Evolutionary conservation across 108 stramenopile genomes (phyloP).

Genomic region (Nitzschia sp.): DNA sequence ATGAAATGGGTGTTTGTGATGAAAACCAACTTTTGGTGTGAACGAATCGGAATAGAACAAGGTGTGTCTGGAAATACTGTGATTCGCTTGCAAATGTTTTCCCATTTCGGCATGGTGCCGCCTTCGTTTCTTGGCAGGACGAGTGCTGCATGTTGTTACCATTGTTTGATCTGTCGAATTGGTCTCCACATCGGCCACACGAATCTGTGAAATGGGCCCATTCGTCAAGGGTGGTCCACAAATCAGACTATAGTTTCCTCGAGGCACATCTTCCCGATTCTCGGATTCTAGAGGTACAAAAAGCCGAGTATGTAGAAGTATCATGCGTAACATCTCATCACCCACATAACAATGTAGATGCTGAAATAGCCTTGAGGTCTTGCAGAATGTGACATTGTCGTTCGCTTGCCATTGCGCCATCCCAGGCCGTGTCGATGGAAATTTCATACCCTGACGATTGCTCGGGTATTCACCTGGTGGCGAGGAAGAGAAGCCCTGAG

Average conservation of each 20-base stretch:
- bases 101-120: background rate
- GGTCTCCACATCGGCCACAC: background rate
- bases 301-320: slow-evolving; percentile 42
- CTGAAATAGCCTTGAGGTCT: slow-evolving; percentile 23
- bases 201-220: background rate
- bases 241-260: slow-evolving; percentile 57
- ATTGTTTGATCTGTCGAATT: too few species aligned
- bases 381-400: slow-evolving; percentile 45
- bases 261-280: background rate
- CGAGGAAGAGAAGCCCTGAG: slow-evolving; percentile 9
- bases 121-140: background rate
- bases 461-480: background rate
- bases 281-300: slow-evolving; percentile 33
- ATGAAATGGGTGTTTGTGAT: slow-evolving; percentile 36
- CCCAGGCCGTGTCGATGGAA: slow-evolving; percentile 17
- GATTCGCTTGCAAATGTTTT: slow-evolving; percentile 20
- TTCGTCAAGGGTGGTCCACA: slow-evolving; percentile 61
- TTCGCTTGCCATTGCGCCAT: slow-evolving; percentile 19
- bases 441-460: background rate
- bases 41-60: slow-evolving; percentile 52
- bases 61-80: slow-evolving; percentile 30
- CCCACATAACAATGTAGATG: slow-evolving; percentile 38
- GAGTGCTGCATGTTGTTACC: slow-evolving; percentile 8
- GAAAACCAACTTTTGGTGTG: slow-evolving; percentile 45
- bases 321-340: slow-evolving; percentile 49